These are phyloP conservation scores for Lactifluus pinguis DNA, from an alignment of 768 basidiomycete species.

Conservation along the genomic window DNA sequence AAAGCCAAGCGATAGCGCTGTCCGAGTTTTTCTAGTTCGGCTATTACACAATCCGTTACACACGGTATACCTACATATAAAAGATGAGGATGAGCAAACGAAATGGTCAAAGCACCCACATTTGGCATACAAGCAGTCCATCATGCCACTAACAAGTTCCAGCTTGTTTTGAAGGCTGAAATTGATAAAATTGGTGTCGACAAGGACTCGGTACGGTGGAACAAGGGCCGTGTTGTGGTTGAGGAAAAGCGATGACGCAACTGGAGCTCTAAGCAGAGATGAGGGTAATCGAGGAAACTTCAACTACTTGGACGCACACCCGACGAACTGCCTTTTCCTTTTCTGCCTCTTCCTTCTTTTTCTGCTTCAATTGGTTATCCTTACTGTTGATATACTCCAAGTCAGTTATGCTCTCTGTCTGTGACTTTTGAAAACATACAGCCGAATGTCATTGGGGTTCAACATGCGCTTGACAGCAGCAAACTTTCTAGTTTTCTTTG, in stretches of 20 bases:
- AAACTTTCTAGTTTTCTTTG: constrained; percentile 92
- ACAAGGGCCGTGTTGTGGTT: constrained; percentile 93
- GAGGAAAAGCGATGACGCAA: constrained; percentile 88
- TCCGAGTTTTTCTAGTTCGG: constrained; percentile 95
- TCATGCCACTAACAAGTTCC: constrained; percentile 95
- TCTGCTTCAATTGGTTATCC: constrained; percentile 85
- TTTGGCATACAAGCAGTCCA: constrained; percentile 98
- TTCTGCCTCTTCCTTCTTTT: constrained; percentile 72
- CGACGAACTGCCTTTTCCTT: constrained; percentile 70
- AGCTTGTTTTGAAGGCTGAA: constrained; percentile 97
- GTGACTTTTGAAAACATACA: constrained; percentile 45
- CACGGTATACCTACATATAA: constrained; percentile 78
- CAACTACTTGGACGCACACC: constrained; percentile 46
- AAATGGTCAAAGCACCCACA: constrained; percentile 42
- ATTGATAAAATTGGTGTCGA: constrained; percentile 99
- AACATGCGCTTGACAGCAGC: constrained; percentile 89
- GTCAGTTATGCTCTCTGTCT: neutral
- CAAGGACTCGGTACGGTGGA: constrained; percentile 92
- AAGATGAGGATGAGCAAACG: constrained; percentile 7
- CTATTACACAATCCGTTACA: constrained; percentile 99
- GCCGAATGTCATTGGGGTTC: constrained; percentile 85
- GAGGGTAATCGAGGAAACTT: neutral
- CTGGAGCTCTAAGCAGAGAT: constrained; percentile 50
- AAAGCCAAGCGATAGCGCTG: constrained; percentile 92
- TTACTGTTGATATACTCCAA: constrained; percentile 45